Evolutionary conservation across 2,329 filamentous ascomycete genomes (phyloP).

Genomic region (Epichloe amarillans): DNA sequence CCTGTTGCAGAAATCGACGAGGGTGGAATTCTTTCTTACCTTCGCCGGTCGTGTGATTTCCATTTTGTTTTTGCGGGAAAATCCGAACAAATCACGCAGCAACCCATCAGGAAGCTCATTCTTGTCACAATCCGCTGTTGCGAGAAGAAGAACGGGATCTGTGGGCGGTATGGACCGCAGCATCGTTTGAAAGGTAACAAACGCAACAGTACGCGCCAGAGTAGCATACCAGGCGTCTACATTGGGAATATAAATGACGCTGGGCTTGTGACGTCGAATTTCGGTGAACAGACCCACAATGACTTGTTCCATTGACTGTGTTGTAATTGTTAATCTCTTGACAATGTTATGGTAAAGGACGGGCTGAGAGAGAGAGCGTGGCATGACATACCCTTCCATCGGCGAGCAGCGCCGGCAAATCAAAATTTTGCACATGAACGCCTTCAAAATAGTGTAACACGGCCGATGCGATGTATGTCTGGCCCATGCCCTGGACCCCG

Average conservation of each 20-base stretch:
- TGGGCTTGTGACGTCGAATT: slow-evolving; percentile 86
- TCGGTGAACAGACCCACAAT: slow-evolving; percentile 86
- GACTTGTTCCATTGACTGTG: slow-evolving; percentile 64
- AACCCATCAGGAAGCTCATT: slow-evolving; percentile 49
- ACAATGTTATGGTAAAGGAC: background rate
- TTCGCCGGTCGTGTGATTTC: slow-evolving; percentile 53
- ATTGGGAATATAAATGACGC: slow-evolving; percentile 87
- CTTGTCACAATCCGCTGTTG: slow-evolving; percentile 62
- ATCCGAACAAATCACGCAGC: slow-evolving; percentile 71
- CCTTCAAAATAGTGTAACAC: slow-evolving; percentile 85
- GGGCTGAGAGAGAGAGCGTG: background rate
- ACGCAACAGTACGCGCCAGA: slow-evolving; percentile 47
- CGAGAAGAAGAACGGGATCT: slow-evolving; percentile 77
- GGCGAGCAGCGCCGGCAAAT: slow-evolving; percentile 72
- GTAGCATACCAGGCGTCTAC: slow-evolving; percentile 75
- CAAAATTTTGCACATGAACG: slow-evolving; percentile 88
- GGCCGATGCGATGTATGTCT: slow-evolving; percentile 75
- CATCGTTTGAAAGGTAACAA: slow-evolving; percentile 74
- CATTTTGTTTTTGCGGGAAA: slow-evolving; percentile 65
- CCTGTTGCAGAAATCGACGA: background rate
- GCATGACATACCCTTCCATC: slow-evolving; percentile 55
- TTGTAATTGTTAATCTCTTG: slow-evolving; percentile 10
- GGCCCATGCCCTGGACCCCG: slow-evolving; percentile 82
- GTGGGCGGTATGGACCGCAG: slow-evolving; percentile 74
- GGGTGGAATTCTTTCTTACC: slow-evolving; percentile 28